A percentile compares a stretch with the other conserved stretches of the same genome.
phyloP scores from a whole-genome alignment of 2,329 filamentous ascomycete species.

The Acarospora socialis region DNA sequence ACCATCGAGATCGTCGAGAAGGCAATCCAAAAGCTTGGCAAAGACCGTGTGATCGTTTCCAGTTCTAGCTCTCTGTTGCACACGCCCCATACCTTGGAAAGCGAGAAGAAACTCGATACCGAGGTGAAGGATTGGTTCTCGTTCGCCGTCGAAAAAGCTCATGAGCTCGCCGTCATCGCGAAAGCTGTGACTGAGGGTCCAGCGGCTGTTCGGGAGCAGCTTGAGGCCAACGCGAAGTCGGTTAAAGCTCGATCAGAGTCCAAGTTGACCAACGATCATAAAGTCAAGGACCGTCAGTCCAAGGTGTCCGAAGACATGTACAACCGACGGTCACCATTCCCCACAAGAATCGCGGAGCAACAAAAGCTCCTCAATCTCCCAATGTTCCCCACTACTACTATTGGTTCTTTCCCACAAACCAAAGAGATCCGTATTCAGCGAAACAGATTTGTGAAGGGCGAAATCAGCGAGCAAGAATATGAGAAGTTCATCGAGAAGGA shows the following conservation, averaged over 20 bases:
- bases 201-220: conserved; percentile 68
- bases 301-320: conserved; percentile 74
- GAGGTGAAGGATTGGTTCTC: conserved; percentile 98
- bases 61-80: conserved; percentile 97
- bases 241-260: conserved; percentile 83
- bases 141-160: conserved; percentile 88
- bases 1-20: conserved; percentile 83
- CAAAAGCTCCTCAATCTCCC: conserved; percentile 86
- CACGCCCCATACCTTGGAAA: conserved; percentile 92
- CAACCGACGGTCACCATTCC: conserved; percentile 85
- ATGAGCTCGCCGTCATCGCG: conserved; percentile 81
- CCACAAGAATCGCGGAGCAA: conserved; percentile 71
- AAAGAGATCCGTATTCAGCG: conserved; percentile 94
- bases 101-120: conserved; percentile 93
- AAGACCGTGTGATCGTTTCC: conserved; percentile 92
- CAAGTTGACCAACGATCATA: conserved; percentile 87
- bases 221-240: conserved; percentile 95
- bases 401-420: conserved; percentile 98
- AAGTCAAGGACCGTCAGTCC: conserved; percentile 91
- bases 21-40: conserved; percentile 88
- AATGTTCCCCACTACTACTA: conserved; percentile 97
- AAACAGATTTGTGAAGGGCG: conserved; percentile 98
- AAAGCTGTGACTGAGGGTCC: conserved; percentile 94
- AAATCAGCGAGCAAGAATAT: conserved; percentile 84
- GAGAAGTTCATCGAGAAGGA: conserved; percentile 99